These are phyloP conservation scores for Aspergillus leporis DNA, from an alignment of 495 filamentous ascomycete species.

Conservation along the genomic window DNA sequence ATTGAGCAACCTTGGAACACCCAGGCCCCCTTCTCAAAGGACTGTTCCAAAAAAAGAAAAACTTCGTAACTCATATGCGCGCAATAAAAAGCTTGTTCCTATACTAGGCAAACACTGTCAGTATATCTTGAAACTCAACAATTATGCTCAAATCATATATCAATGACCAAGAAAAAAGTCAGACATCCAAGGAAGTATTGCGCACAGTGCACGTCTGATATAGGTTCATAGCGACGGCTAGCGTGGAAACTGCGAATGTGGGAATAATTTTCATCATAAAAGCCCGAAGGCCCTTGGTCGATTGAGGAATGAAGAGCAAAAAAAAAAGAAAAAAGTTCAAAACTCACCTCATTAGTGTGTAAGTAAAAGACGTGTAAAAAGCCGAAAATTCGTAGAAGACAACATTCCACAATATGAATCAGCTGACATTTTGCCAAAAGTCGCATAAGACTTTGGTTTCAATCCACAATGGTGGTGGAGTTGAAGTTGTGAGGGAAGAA, in stretches of 20 bases:
- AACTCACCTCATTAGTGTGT: conserved; percentile 10
- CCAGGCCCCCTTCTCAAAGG: too few relatives aligned
- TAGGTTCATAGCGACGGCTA: conserved; percentile 52
- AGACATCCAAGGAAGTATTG: conserved; percentile 57
- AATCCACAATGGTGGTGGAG: conserved; percentile 3
- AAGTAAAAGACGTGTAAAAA: not conserved
- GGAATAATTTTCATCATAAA: conserved; percentile 51
- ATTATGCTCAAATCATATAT: conserved; percentile 6
- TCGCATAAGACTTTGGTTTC: conserved; percentile 11
- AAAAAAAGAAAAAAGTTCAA: conserved; percentile 10
- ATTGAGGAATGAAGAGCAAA: conserved; percentile 11
- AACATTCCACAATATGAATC: not conserved
- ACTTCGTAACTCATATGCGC: too few relatives aligned
- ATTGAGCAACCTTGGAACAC: too few relatives aligned
- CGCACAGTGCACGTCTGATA: conserved; percentile 46
- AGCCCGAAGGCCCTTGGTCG: conserved; percentile 26
- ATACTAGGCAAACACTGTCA: conserved; percentile 12
- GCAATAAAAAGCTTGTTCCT: conserved; percentile 3
- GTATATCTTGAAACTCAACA: not conserved
- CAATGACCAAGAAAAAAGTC: conserved; percentile 30
- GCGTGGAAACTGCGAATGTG: conserved; percentile 59
- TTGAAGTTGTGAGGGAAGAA: conserved; percentile 17
- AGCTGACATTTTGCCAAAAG: conserved; percentile 3
- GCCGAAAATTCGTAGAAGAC: not conserved
- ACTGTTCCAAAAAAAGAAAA: too few relatives aligned